These are phyloP conservation scores for Adansonia rubrostipa DNA, from an alignment of 441 rosid species.

Conservation along the genomic window DNA sequence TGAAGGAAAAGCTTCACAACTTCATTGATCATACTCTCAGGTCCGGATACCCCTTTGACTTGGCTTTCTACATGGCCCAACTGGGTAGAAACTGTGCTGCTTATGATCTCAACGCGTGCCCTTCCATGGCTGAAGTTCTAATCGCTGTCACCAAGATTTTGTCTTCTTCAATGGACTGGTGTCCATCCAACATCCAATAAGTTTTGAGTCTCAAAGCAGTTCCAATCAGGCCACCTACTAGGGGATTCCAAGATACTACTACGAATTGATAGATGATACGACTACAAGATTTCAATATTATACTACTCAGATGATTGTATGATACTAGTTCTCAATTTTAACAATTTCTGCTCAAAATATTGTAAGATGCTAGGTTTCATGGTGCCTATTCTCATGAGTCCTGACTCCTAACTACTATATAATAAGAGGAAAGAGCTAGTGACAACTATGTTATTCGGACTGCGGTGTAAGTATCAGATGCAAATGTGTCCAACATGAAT, in stretches of 20 bases:
- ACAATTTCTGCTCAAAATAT: background rate
- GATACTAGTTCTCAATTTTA: background rate
- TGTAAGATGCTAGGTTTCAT: background rate
- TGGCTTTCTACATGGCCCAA: constrained; percentile 77
- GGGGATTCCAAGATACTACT: background rate
- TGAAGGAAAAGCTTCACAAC: constrained; percentile 54
- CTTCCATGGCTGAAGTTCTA: constrained; percentile 52
- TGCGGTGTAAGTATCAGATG: no score
- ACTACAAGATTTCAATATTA: background rate
- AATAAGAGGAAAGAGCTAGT: background rate
- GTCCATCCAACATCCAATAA: constrained; percentile 59
- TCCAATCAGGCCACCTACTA: constrained; percentile 31
- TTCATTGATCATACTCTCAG: constrained; percentile 65
- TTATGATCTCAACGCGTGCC: constrained; percentile 63
- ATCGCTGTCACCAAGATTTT: constrained; percentile 62
- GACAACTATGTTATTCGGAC: no score
- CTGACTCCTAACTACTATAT: background rate
- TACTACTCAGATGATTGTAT: background rate
- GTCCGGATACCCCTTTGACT: constrained; percentile 66
- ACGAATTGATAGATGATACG: background rate
- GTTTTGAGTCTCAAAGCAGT: constrained; percentile 35
- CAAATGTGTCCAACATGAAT: no score
- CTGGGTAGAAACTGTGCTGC: constrained; percentile 69
- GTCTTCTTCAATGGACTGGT: constrained; percentile 78
- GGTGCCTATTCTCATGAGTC: background rate